Evolutionary conservation across 2,329 filamentous ascomycete genomes (phyloP).

Genomic region (Ophiognomonia clavigignenti-juglandacearum): DNA sequence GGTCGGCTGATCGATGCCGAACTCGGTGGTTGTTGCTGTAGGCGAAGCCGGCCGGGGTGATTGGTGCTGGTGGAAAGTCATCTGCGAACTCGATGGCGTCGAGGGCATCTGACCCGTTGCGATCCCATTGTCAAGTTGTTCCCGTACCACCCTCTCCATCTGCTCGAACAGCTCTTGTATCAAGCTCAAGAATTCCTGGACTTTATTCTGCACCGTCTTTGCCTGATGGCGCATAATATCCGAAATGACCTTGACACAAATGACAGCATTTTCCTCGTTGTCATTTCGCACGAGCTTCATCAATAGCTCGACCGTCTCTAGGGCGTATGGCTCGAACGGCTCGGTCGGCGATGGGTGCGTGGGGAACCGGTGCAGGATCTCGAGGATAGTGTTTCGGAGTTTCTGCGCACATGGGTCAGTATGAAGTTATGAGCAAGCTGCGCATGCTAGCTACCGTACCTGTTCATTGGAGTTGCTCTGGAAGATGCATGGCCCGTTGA

Average conservation of each 20-base stretch:
- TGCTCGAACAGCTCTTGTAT: conserved; percentile 95
- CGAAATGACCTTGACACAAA: conserved; percentile 97
- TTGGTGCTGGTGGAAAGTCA: conserved; percentile 61
- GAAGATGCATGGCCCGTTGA: conserved; percentile 84
- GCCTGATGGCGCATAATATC: conserved; percentile 92
- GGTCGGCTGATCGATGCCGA: conserved; percentile 76
- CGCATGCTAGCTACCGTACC: conserved; percentile 42
- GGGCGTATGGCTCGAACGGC: conserved; percentile 80
- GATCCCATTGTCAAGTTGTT: conserved; percentile 81
- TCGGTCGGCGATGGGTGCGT: conserved; percentile 68
- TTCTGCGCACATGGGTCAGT: conserved; percentile 50
- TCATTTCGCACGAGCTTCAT: conserved; percentile 85
- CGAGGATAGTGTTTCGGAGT: conserved; percentile 87
- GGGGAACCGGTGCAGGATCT: conserved; percentile 84
- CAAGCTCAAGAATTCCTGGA: conserved; percentile 83
- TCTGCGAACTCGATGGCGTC: conserved; percentile 59
- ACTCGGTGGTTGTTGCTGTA: conserved; percentile 73
- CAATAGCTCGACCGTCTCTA: conserved; percentile 83
- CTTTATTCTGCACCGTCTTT: conserved; percentile 71
- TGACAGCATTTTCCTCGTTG: conserved; percentile 97
- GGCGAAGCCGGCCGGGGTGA: conserved; percentile 89
- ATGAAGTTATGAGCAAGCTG: background rate
- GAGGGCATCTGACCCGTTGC: conserved; percentile 54
- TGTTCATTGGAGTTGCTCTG: conserved; percentile 87
- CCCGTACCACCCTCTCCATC: conserved; percentile 90